A percentile compares a stretch with the other conserved stretches of the same genome.
Conservation (phyloP, 2,329 filamentous ascomycete species). For the Claviceps paspali region DNA sequence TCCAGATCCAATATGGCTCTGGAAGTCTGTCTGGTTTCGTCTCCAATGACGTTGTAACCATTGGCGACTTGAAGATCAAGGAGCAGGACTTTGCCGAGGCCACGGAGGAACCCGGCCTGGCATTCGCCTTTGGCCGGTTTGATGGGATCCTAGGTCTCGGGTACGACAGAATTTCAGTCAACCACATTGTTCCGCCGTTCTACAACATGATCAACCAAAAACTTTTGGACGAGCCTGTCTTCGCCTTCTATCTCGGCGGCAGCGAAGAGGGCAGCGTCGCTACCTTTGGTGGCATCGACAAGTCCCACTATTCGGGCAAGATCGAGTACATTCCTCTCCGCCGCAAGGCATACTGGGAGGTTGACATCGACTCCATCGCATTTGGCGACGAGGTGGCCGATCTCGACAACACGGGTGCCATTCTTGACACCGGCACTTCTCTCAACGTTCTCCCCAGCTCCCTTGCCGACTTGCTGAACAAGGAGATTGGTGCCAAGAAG, state of each 20-base stretch:
- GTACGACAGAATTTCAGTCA: slow-evolving; percentile 94
- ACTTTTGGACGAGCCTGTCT: slow-evolving; percentile 80
- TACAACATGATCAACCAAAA: slow-evolving; percentile 90
- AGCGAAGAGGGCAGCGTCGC: slow-evolving; percentile 64
- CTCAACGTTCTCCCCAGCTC: slow-evolving; percentile 86
- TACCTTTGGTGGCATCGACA: slow-evolving; percentile 77
- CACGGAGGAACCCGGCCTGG: slow-evolving; percentile 85
- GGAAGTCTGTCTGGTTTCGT: slow-evolving; percentile 88
- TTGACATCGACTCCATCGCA: slow-evolving; percentile 82
- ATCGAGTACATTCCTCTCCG: slow-evolving; percentile 87
- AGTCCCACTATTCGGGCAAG: slow-evolving; percentile 68
- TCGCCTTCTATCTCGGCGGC: slow-evolving; percentile 88
- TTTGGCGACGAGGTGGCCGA: slow-evolving; percentile 77
- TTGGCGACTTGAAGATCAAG: slow-evolving; percentile 81
- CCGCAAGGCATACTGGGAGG: slow-evolving; percentile 99
- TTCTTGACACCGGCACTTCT: slow-evolving; percentile 96
- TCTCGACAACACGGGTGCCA: slow-evolving; percentile 87
- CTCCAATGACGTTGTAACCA: slow-evolving; percentile 71
- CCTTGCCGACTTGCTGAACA: slow-evolving; percentile 91
- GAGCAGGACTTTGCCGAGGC: slow-evolving; percentile 92
- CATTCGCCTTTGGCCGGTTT: slow-evolving; percentile 94
- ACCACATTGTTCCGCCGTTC: slow-evolving; percentile 86
- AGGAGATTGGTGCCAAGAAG: slow-evolving; percentile 97
- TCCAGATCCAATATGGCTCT: slow-evolving; percentile 91
- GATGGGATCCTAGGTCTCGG: slow-evolving; percentile 93